Conservation (phyloP, 148 eudicot species). For the Diospyros lotus region DNA sequence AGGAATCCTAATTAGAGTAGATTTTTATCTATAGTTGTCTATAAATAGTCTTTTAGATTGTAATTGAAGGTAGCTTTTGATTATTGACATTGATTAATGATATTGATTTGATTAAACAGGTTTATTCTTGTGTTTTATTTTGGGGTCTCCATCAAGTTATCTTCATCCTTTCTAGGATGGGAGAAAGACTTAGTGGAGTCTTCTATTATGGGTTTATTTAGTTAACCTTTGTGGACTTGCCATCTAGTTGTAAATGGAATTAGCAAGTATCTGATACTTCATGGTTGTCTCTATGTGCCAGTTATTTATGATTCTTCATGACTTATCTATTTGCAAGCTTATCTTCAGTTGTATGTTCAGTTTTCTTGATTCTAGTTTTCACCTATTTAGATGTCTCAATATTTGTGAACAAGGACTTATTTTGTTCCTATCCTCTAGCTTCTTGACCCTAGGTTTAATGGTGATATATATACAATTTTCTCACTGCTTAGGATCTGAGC, state of each 20-base stretch:
- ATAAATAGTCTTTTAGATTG: no score
- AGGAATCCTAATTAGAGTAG: no score
- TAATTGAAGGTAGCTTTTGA: no score
- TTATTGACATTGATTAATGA: no score
- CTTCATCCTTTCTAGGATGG: not conserved
- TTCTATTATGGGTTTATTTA: not conserved
- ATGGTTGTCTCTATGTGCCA: no score
- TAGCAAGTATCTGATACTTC: not conserved
- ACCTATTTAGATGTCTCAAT: not conserved
- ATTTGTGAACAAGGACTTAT: not conserved
- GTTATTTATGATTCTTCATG: no score
- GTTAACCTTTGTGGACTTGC: not conserved
- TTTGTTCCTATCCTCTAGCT: not conserved
- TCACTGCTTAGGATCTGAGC: constrained; percentile 2
- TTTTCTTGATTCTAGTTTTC: not conserved
- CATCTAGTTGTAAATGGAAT: not conserved
- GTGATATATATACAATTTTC: not conserved
- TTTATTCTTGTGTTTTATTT: no score
- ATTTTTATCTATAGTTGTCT: no score
- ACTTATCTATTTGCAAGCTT: no score
- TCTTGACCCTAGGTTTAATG: not conserved
- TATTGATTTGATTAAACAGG: no score
- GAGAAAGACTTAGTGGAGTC: not conserved
- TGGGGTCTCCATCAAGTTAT: no score
- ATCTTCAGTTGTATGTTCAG: no score